phyloP scores from a whole-genome alignment of 2,329 filamentous ascomycete genomes.

The Cytospora paraplurivora region DNA sequence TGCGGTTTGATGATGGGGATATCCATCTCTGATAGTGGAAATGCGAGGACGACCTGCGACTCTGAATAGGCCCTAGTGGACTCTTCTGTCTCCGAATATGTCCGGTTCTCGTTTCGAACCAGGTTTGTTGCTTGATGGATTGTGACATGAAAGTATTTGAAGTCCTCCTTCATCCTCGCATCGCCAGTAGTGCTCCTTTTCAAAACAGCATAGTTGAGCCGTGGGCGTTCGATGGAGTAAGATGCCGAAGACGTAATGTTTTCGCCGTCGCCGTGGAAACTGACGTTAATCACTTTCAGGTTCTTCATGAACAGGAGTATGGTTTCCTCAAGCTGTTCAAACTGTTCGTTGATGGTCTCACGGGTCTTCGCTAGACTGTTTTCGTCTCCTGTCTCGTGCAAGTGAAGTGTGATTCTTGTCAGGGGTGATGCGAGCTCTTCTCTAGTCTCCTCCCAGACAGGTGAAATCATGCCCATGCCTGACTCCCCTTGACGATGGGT shows the following conservation, averaged over 20 bases:
- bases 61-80: slow-evolving; percentile 28
- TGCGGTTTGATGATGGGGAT: slow-evolving; percentile 44
- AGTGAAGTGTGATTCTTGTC: slow-evolving; percentile 26
- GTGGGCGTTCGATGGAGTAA: slow-evolving; percentile 26
- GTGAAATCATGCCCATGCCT: slow-evolving; percentile 40
- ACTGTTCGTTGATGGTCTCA: slow-evolving; percentile 38
- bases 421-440: slow-evolving; percentile 7
- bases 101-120: slow-evolving; percentile 29
- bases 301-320: slow-evolving; percentile 48
- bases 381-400: slow-evolving; percentile 21
- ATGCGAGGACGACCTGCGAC: slow-evolving; percentile 47
- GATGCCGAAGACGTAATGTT: slow-evolving; percentile 18
- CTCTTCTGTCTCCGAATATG: slow-evolving; percentile 35
- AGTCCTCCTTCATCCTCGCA: not conserved
- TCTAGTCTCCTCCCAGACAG: slow-evolving; percentile 28
- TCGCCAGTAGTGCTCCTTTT: slow-evolving; percentile 29
- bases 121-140: slow-evolving; percentile 10
- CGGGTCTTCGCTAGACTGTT: slow-evolving; percentile 9
- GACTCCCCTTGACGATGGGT: slow-evolving; percentile 38
- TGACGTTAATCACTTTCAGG: slow-evolving; percentile 38
- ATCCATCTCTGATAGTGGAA: slow-evolving; percentile 42
- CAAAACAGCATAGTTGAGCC: slow-evolving; percentile 19
- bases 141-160: slow-evolving; percentile 25
- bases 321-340: slow-evolving; percentile 42
- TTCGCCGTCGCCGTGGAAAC: slow-evolving; percentile 33